Conservation (phyloP, 176 grass and related monocot genomes). For the Oryza brachyantha region DNA sequence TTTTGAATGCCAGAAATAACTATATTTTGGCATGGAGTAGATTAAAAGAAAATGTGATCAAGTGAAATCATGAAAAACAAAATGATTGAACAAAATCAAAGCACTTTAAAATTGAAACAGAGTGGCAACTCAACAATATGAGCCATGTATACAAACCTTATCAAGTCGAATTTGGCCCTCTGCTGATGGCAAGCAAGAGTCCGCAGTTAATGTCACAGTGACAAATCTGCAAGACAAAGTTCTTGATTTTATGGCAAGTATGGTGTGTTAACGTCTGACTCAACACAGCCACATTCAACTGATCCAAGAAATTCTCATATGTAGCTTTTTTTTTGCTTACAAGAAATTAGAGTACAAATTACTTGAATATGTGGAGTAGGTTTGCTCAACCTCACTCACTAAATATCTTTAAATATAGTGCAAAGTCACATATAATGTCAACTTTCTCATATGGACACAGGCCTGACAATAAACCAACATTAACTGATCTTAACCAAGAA, state of each 20-base stretch:
- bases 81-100: neutral
- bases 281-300: neutral
- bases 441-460: conserved; percentile 4
- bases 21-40: too few relatives aligned
- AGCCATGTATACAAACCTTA: conserved; percentile 46
- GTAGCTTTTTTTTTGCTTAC: neutral
- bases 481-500: conserved; percentile 13
- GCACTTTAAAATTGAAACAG: conserved; percentile 5
- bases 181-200: conserved; percentile 68
- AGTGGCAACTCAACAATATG: neutral
- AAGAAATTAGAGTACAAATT: neutral
- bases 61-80: neutral
- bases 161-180: conserved; percentile 66
- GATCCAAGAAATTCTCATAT: neutral
- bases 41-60: neutral
- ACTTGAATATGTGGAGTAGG: neutral
- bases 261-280: neutral
- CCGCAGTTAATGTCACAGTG: conserved; percentile 62
- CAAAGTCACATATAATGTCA: neutral
- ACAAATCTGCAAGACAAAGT: conserved; percentile 76
- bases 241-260: conserved; percentile 1
- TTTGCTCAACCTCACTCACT: conserved; percentile 14
- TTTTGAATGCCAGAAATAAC: too few relatives aligned
- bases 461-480: neutral
- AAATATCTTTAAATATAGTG: conserved; percentile 6